These are phyloP conservation scores for Rhytidiadelphus loreus DNA, from an alignment of 225 moss, liverwort and hornwort species.

Conservation along the genomic window DNA sequence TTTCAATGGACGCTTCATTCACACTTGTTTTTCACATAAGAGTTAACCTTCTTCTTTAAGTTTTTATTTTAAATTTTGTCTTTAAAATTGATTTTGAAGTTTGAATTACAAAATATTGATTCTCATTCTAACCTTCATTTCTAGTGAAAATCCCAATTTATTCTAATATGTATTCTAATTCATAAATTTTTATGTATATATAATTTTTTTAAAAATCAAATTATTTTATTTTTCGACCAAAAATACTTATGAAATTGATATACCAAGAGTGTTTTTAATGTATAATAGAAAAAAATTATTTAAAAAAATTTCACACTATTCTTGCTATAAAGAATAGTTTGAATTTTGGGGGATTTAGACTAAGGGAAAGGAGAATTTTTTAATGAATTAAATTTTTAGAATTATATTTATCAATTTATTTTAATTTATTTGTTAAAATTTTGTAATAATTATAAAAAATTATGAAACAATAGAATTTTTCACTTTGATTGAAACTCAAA, in stretches of 20 bases:
- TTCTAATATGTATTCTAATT: neutral
- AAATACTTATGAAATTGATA: neutral
- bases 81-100: neutral
- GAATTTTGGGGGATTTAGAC: too few species aligned
- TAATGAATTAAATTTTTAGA: neutral
- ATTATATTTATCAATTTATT: neutral
- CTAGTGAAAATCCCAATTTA: neutral
- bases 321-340: too few species aligned
- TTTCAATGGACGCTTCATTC: fast-evolving
- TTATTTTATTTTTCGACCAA: neutral
- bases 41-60: neutral
- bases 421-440: neutral
- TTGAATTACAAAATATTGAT: neutral
- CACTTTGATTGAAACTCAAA: neutral
- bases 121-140: neutral
- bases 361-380: too few species aligned
- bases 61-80: neutral
- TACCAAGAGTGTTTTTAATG: neutral
- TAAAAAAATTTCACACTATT: neutral
- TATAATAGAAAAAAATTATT: neutral
- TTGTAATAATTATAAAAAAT: neutral
- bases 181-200: neutral
- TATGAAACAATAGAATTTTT: neutral
- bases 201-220: fast-evolving
- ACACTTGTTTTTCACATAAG: fast-evolving